Evolutionary conservation across 805 yeast genomes (phyloP).

Genomic region (Candida koratica): DNA sequence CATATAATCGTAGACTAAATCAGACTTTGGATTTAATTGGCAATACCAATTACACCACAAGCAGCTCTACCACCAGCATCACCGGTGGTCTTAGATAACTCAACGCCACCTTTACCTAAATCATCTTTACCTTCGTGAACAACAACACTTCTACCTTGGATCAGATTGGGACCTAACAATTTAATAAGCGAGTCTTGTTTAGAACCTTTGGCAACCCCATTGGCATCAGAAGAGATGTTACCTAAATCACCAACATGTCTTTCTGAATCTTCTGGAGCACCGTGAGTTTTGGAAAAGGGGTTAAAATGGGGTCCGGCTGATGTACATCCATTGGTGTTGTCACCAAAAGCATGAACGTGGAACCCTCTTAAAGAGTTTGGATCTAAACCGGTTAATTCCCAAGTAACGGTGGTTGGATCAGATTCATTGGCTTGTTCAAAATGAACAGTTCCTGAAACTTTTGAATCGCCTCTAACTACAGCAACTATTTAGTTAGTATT

Average conservation of each 20-base stretch:
- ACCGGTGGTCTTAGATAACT: slow-evolving; percentile 91
- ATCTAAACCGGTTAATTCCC: slow-evolving; percentile 87
- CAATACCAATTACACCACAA: slow-evolving; percentile 92
- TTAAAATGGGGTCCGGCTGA: slow-evolving; percentile 97
- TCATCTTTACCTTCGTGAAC: slow-evolving; percentile 92
- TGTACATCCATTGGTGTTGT: slow-evolving; percentile 98
- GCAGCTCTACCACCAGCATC: slow-evolving; percentile 98
- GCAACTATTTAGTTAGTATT: slow-evolving; percentile 54
- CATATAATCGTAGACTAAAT: too few species aligned
- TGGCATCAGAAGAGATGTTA: slow-evolving; percentile 81
- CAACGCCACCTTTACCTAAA: slow-evolving; percentile 89
- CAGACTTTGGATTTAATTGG: slow-evolving; percentile 29
- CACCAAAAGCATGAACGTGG: slow-evolving; percentile 98
- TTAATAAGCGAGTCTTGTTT: slow-evolving; percentile 73
- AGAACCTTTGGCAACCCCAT: slow-evolving; percentile 89
- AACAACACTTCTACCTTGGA: slow-evolving; percentile 93
- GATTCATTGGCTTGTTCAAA: slow-evolving; percentile 80
- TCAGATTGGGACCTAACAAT: slow-evolving; percentile 80
- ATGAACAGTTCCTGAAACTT: slow-evolving; percentile 79
- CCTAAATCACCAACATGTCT: slow-evolving; percentile 97
- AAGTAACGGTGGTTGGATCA: slow-evolving; percentile 80
- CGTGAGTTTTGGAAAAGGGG: slow-evolving; percentile 85
- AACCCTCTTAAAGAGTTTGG: slow-evolving; percentile 90
- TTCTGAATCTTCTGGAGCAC: slow-evolving; percentile 78
- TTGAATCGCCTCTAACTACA: slow-evolving; percentile 92